Evolutionary conservation across 805 yeast genomes (phyloP), one percentile per base, ranked within the genome.

Genomic region (Wickerhamiella cacticola): DNA sequence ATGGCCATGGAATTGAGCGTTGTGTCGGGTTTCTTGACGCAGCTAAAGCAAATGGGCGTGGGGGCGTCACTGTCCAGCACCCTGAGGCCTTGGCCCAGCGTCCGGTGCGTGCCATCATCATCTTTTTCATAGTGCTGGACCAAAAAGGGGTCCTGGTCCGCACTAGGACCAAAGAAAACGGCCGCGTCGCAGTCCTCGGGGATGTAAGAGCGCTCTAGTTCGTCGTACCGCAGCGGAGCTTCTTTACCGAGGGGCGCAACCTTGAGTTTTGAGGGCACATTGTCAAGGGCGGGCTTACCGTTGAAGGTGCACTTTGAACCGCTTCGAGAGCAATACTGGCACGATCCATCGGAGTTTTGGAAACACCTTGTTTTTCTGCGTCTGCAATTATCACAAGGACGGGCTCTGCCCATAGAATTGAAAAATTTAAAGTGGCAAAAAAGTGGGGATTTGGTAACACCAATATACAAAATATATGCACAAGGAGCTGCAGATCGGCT

Each of bases 91-190:
- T 57, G 55, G 38, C 61, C 59, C 24, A 63, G 59, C 44, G 63
- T 63, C 19, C 48, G 48, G 12, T 56, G 44, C 9, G 51, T 53
- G 21, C 54, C 53, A 6, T 51, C 50, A 12, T 49, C 53, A 25
- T 53, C 55, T 41, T 52, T 53, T 8, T 55, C 55, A 51, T 56
- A 58, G 49, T 51, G 55, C 39, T 51, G 56, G 19, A 57, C 46
- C 39, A 62, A 48, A 31, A 54, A 58, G 3, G 67, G 67, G 48
- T 63, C 66, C 35, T 59, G 62, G 22, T 61, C 66, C 16, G 61
- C 56, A 13, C 62, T 54, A 7, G 55, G 50, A 13, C 67, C 67
- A 41, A 62, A 48, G 33, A 58, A 50, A 10, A 57, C 56, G 0
- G 56, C 60, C 2, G 55, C 47, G n/a, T 53, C 57, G 41, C 53